Percentiles rank a stretch among this genome's conserved stretches.
Evolutionary conservation across 1,284 basidiomycete species (phyloP).

Genomic region (Wolfiporia cocos): DNA sequence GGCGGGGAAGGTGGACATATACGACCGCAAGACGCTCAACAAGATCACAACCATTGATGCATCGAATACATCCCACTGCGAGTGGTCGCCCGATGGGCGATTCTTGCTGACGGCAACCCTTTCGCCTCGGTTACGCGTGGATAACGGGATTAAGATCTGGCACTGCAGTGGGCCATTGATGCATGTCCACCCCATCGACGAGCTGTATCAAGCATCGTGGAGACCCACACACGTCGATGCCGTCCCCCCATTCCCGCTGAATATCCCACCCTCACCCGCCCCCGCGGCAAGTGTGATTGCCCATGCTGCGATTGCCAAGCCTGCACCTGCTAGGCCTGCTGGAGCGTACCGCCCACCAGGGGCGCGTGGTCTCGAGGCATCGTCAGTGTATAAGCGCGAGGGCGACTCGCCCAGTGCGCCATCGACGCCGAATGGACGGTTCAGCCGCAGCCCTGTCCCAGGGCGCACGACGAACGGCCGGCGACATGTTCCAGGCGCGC

Average conservation of each 20-base stretch:
- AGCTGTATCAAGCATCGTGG: conserved; percentile 89
- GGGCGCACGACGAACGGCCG: conserved; percentile 36
- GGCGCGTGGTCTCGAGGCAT: conserved; percentile 82
- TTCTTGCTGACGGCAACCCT: conserved; percentile 93
- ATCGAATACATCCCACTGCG: conserved; percentile 89
- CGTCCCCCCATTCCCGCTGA: conserved; percentile 66
- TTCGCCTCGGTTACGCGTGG: conserved; percentile 90
- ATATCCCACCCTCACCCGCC: conserved; percentile 72
- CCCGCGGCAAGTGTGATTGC: conserved; percentile 55
- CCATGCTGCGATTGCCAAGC: conserved; percentile 33
- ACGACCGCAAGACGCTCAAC: conserved; percentile 81
- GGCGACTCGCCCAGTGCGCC: conserved; percentile 62
- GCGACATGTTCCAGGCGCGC: conserved; percentile 66
- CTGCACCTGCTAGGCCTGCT: conserved; percentile 53
- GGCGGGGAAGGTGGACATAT: conserved; percentile 89
- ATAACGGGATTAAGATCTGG: conserved; percentile 96
- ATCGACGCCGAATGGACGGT: conserved; percentile 53
- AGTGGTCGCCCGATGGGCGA: conserved; percentile 94
- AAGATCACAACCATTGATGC: conserved; percentile 89
- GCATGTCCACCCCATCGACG: conserved; percentile 73
- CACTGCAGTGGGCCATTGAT: conserved; percentile 86
- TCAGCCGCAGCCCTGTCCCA: conserved; percentile 54
- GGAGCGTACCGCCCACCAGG: conserved; percentile 92
- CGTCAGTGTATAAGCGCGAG: conserved; percentile 82
- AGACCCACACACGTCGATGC: conserved; percentile 65